phyloP scores from a whole-genome alignment of 2,329 filamentous ascomycete species.

The Periconia digitata region DNA sequence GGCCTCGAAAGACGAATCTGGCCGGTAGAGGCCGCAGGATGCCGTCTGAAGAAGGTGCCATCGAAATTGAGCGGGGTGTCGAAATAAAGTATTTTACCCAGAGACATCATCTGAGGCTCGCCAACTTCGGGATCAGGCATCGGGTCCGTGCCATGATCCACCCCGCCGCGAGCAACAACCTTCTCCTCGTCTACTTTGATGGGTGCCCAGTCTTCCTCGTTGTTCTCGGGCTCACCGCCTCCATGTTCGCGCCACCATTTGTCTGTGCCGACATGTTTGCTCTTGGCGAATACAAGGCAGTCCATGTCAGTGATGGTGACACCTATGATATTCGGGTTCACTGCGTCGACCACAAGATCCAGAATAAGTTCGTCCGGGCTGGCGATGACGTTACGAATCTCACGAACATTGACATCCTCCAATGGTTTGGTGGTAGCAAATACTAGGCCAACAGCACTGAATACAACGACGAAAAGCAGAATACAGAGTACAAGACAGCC shows the following conservation, averaged over 20 bases:
- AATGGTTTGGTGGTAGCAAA: slow-evolving; percentile 90
- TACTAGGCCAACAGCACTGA: slow-evolving; percentile 85
- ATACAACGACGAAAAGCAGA: slow-evolving; percentile 77
- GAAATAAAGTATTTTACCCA: slow-evolving; percentile 86
- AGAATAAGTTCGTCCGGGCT: slow-evolving; percentile 95
- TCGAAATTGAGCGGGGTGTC: slow-evolving; percentile 89
- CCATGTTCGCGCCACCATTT: slow-evolving; percentile 45
- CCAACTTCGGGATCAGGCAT: slow-evolving; percentile 62
- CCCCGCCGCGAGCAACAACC: slow-evolving; percentile 17
- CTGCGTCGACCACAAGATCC: slow-evolving; percentile 81
- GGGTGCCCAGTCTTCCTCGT: slow-evolving; percentile 29
- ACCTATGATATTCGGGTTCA: slow-evolving; percentile 91
- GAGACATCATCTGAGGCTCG: slow-evolving; percentile 78
- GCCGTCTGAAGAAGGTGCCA: slow-evolving; percentile 80
- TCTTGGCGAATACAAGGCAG: slow-evolving; percentile 92
- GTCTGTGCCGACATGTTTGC: slow-evolving; percentile 75
- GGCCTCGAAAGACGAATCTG: slow-evolving; percentile 81
- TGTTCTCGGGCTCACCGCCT: slow-evolving; percentile 17
- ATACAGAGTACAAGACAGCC: slow-evolving; percentile 83
- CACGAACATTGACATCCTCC: slow-evolving; percentile 72
- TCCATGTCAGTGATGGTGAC: slow-evolving; percentile 86
- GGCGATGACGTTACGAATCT: slow-evolving; percentile 86
- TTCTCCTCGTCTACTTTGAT: slow-evolving; percentile 15
- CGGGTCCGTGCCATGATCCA: slow-evolving; percentile 62
- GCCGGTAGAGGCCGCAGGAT: slow-evolving; percentile 71